These are phyloP conservation scores for Penicillium sp. DNA, from an alignment of 2,329 filamentous ascomycete genomes.

Conservation along the genomic window DNA sequence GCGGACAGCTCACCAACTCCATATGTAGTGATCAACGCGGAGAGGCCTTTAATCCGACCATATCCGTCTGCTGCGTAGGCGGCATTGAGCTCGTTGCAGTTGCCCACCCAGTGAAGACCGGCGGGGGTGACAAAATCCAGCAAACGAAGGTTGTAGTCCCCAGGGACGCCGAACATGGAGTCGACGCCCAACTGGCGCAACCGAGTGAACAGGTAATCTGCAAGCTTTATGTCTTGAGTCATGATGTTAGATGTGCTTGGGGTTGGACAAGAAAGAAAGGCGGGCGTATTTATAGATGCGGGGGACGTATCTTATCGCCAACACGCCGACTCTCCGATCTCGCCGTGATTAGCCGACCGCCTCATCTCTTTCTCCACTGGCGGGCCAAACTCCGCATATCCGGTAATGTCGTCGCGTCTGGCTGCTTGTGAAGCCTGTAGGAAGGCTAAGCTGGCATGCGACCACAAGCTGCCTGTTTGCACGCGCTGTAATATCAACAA, in stretches of 20 bases:
- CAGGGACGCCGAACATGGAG: conserved; percentile 68
- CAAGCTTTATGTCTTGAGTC: conserved; percentile 29
- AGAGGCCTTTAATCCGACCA: conserved; percentile 31
- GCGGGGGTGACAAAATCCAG: conserved; percentile 64
- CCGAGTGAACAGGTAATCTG: conserved; percentile 62
- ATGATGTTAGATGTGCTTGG: conserved; percentile 5
- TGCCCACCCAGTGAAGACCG: conserved; percentile 63
- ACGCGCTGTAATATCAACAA: conserved; percentile 18
- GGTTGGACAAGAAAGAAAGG: not conserved
- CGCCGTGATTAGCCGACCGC: conserved; percentile 19
- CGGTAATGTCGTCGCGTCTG: conserved; percentile 21
- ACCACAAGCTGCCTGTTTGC: conserved; percentile 24
- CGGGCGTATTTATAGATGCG: conserved; percentile 6
- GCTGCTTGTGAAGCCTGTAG: conserved; percentile 28
- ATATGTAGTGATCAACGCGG: conserved; percentile 31
- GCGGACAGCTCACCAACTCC: conserved; percentile 69
- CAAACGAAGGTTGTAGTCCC: conserved; percentile 68
- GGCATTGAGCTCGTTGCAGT: conserved; percentile 71
- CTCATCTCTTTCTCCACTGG: conserved; percentile 3
- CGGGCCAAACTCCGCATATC: conserved; percentile 12
- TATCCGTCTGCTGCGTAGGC: conserved; percentile 46
- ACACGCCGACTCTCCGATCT: conserved; percentile 14
- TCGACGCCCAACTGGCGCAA: conserved; percentile 63
- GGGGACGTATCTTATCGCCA: conserved; percentile 17
- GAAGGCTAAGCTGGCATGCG: conserved; percentile 27